These are phyloP conservation scores for Diplodia sapinea DNA, from an alignment of 2,329 filamentous ascomycete genomes.

Conservation along the genomic window DNA sequence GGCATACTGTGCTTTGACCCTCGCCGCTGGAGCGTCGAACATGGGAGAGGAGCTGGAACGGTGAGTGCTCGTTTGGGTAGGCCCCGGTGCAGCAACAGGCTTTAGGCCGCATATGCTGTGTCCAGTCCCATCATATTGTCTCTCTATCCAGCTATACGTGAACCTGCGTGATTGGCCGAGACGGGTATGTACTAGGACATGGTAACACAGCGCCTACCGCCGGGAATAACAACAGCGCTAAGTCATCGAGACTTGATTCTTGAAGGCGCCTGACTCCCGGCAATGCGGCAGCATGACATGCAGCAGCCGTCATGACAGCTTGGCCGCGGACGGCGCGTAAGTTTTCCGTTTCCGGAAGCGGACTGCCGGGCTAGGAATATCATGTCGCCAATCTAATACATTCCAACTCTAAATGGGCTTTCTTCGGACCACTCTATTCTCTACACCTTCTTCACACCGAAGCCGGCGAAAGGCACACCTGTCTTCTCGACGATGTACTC, in stretches of 20 bases:
- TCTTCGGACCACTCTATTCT: neutral
- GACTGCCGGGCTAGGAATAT: neutral
- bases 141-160: neutral
- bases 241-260: neutral
- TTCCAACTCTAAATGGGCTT: neutral
- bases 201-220: neutral
- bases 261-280: neutral
- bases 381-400: neutral
- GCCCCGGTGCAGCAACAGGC: neutral
- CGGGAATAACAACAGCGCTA: neutral
- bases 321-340: neutral
- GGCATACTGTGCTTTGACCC: too few species aligned
- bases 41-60: neutral
- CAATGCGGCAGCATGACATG: constrained; percentile 11
- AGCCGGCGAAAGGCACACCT: constrained; percentile 38
- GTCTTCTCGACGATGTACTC: constrained; percentile 44
- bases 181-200: neutral
- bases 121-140: neutral
- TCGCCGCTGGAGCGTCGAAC: neutral
- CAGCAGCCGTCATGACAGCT: neutral
- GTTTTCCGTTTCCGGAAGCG: constrained; percentile 1
- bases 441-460: constrained; percentile 20
- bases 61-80: neutral
- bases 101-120: neutral
- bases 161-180: neutral